Percentiles rank a stretch among this genome's conserved stretches.
Evolutionary conservation across 192 early-diverging fungal species (phyloP).

Genomic region (Umbelopsis vinacea): DNA sequence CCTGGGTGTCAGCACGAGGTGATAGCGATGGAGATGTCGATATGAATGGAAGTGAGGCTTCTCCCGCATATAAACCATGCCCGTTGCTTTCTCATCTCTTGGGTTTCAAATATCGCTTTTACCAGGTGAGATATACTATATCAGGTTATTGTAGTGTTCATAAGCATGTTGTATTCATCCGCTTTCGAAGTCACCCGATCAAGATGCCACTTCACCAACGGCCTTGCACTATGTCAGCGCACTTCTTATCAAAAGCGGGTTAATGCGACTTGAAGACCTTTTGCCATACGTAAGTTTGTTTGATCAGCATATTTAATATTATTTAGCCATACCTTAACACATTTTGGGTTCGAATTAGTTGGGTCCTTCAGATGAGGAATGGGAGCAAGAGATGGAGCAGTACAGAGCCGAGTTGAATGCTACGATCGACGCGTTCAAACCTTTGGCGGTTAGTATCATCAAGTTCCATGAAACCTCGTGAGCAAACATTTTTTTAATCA

Average conservation of each 20-base stretch:
- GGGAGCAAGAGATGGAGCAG: constrained; percentile 48
- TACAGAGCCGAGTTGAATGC: constrained; percentile 51
- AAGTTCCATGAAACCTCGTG: neutral
- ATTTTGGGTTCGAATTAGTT: constrained; percentile 35
- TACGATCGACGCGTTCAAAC: constrained; percentile 47
- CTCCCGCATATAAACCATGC: neutral
- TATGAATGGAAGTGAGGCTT: neutral
- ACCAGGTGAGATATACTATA: constrained; percentile 44
- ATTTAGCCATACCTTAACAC: neutral
- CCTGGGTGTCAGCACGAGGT: constrained; percentile 37
- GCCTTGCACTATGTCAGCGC: constrained; percentile 60
- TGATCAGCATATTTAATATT: neutral
- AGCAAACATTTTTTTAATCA: neutral
- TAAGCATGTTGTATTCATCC: neutral
- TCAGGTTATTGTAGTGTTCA: too few species aligned
- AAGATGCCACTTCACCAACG: constrained; percentile 39
- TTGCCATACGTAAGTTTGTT: constrained; percentile 58
- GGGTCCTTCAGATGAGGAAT: constrained; percentile 53
- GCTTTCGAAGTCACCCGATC: constrained; percentile 21
- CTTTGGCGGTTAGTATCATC: constrained; percentile 40
- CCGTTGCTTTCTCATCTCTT: constrained; percentile 64
- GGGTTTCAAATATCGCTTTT: constrained; percentile 73
- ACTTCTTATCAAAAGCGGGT: constrained; percentile 54
- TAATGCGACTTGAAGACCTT: constrained; percentile 61
- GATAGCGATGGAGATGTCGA: neutral